Base-by-base conservation (phyloP, 305 asterid species). In the Nicotiana rustica region DNA sequence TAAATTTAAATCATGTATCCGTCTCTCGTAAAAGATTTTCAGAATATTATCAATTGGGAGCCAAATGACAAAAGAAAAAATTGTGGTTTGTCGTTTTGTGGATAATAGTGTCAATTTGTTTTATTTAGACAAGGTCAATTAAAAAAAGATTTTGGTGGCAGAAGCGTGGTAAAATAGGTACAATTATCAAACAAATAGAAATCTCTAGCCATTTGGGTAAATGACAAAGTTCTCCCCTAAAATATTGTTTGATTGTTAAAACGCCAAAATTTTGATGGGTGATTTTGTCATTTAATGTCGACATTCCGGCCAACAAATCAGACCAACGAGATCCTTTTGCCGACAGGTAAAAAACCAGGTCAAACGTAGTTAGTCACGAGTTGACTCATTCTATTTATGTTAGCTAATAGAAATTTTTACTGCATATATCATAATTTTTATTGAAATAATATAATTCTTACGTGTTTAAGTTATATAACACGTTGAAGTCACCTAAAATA, bases 221-320 rank as follows among this genome's bases (percentile, higher is more conserved):
- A 77, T 78, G 75, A 64, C 83, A 77, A 64, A 18, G 9, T 17
- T 71, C 70, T 61, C 67, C 82, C 69, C 61, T 33, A 8, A 19
- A 25, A 0, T 61, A 6, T 78, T 79, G 59, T 79, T 65, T 62
- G 35, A 33, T 65, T 52, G 10, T 52, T 41, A 9, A 29, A 21
- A 82, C 12, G 44, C 1, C 41, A 44, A 65, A 83, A 1, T 3
- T 3, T 2, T 14, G 0, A 14, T 67, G 92, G 93, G 86, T 64
- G 81, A 60, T 44, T 64, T 88, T 3, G 94, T 87, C 86, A 87
- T 86, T 88, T 38, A 15, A 17, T 1, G 64, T 69, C 77, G 85
- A 88, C 90, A 91, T 38, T 66, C 91, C 88, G 89, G 88, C 87
- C 85, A 83, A 82, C 70, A 21, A 87, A 89, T 87, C 89, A 85